Evolutionary conservation across 345 rosid species (phyloP), one percentile per base, ranked within the genome.

Genomic region (Nephelium lappaceum): DNA sequence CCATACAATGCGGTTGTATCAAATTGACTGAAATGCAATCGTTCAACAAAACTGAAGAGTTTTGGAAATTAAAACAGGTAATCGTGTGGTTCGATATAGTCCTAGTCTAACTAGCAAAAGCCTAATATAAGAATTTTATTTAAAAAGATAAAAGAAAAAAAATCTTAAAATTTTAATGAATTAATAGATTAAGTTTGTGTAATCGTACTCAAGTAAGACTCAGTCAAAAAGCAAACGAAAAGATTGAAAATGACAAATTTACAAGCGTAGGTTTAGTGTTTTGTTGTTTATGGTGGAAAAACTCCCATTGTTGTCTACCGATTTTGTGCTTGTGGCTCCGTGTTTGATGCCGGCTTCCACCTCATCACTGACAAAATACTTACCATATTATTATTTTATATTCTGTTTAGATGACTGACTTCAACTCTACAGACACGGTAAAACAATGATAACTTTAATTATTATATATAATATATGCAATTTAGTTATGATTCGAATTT

Each of bases 301-400:
- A 51, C 36, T 73, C 64, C 85, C 70, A 80, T 21, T 53, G 47
- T 79, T 88, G 85, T 88, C 85, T 77, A 69, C 79, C 73, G 80
- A 66, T 77, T 78, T 83, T 77, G 67, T 76, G 84, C 64, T 49
- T 24, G 61, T 76, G 78, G 78, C 87, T 80, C 85, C 84, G 78
- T 82, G 85, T 78, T 82, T 81, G 81, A 42, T 49, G 87, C 84
- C 31, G 55, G 27, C 15, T 47, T 62, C 21, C 55, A 12, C 76
- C 66, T 25, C 27, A 1, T 62, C 63, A 38, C 25, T n/a, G 47
- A 42, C 45, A 60, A 21, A 38, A 75, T 19, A 23, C n/a, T 10
- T 16, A 75, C 23, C 27, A 15, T 5, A 36, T 12, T 51, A 47
- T 47, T 75, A 66, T 51, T 49, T 43, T 75, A 49, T 66, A 6